Conservation (phyloP, 176 grass and related monocot species). For the Themeda triandra region DNA sequence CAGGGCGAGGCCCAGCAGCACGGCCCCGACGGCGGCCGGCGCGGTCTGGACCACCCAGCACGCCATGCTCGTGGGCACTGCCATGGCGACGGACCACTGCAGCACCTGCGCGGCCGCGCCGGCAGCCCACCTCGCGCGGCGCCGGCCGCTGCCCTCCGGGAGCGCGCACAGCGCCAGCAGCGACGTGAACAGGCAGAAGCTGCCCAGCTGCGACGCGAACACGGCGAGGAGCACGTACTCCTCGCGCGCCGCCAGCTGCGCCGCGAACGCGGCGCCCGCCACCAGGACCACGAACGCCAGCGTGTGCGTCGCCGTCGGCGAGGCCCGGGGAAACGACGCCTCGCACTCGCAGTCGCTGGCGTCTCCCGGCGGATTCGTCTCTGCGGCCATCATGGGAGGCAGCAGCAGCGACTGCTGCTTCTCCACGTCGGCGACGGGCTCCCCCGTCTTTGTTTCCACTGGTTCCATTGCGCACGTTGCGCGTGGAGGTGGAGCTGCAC, state of each 20-base stretch:
- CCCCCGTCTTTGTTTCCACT: not conserved
- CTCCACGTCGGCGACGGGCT: constrained; percentile 38
- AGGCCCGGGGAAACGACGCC: not conserved
- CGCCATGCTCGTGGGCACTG: constrained; percentile 41
- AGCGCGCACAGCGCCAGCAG: constrained; percentile 46
- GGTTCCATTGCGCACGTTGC: not conserved
- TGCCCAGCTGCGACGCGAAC: constrained; percentile 35
- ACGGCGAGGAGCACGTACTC: constrained; percentile 49
- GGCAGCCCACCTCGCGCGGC: constrained; percentile 2
- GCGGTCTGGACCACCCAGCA: constrained; percentile 32
- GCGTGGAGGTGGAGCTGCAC: not conserved
- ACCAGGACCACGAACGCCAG: constrained; percentile 40
- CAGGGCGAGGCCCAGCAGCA: constrained; percentile 11
- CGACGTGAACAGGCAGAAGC: constrained; percentile 46
- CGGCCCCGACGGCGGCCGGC: constrained; percentile 16
- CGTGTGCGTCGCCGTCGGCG: constrained; percentile 39
- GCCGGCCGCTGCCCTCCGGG: not conserved
- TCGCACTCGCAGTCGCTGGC: not conserved
- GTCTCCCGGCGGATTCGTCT: not conserved
- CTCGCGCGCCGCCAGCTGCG: constrained; percentile 40
- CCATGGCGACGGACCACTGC: constrained; percentile 47
- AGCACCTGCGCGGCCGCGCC: constrained; percentile 28
- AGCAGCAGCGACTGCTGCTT: constrained; percentile 35
- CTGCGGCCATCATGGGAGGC: not conserved
- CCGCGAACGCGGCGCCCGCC: constrained; percentile 24